Evolutionary conservation across 192 early-diverging fungal species (phyloP).

Genomic region (Chytriomyces sp.): DNA sequence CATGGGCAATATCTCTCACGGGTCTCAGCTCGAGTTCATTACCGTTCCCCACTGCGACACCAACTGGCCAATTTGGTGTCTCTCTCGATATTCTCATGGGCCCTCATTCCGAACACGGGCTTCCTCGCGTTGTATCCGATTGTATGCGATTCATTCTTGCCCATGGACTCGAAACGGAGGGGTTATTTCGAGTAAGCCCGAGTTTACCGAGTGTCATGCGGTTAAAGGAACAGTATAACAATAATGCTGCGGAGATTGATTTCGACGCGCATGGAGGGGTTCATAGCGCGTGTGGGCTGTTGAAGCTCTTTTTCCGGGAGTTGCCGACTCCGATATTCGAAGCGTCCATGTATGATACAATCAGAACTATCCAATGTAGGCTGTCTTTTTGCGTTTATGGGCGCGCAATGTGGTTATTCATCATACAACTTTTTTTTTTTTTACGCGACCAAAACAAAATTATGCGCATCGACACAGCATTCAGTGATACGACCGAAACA

Average conservation of each 20-base stretch:
- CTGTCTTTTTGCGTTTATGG: slow-evolving; percentile 19
- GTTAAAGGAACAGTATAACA: slow-evolving; percentile 64
- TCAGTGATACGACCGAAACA: neutral
- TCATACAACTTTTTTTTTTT: slow-evolving; percentile 34
- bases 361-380: slow-evolving; percentile 53
- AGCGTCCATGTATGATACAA: slow-evolving; percentile 61
- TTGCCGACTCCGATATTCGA: slow-evolving; percentile 79
- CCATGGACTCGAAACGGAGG: slow-evolving; percentile 77
- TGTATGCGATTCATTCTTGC: slow-evolving; percentile 72
- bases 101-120: slow-evolving; percentile 68
- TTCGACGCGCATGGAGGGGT: slow-evolving; percentile 58
- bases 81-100: slow-evolving; percentile 79
- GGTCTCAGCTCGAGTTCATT: neutral
- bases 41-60: neutral
- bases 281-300: slow-evolving; percentile 77
- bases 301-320: slow-evolving; percentile 86
- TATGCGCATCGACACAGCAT: neutral
- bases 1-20: slow-evolving; percentile 14
- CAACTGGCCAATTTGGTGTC: slow-evolving; percentile 68
- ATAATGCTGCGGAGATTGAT: slow-evolving; percentile 25
- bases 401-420: neutral
- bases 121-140: slow-evolving; percentile 78
- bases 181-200: slow-evolving; percentile 87
- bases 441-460: slow-evolving; percentile 37
- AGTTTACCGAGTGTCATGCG: slow-evolving; percentile 68